These are phyloP conservation scores for Forsythia viridissima DNA, from an alignment of 257 asterid genomes.

Conservation along the genomic window DNA sequence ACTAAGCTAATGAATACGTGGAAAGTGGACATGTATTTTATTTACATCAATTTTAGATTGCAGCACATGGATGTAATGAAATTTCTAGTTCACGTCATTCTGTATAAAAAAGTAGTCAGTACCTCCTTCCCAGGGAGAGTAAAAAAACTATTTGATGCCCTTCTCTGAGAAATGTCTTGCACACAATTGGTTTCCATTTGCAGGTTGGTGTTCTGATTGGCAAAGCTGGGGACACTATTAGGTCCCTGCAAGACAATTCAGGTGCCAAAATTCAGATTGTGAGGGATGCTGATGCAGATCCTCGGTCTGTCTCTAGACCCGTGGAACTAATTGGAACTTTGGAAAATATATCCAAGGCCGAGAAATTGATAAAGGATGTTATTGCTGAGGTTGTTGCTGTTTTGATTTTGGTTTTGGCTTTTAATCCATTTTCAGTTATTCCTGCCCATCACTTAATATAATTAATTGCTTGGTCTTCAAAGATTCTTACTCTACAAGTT, in stretches of 20 bases:
- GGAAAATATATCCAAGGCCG: slow-evolving; percentile 76
- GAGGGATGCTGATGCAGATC: slow-evolving; percentile 95
- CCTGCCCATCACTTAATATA: neutral
- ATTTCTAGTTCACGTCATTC: neutral
- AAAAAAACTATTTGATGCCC: neutral
- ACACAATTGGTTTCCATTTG: neutral
- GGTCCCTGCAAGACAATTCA: slow-evolving; percentile 89
- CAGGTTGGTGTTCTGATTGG: slow-evolving; percentile 99
- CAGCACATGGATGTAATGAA: neutral
- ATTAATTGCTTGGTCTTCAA: neutral
- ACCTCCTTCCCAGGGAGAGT: neutral
- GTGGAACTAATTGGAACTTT: slow-evolving; percentile 84
- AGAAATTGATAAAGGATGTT: slow-evolving; percentile 81
- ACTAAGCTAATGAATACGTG: neutral
- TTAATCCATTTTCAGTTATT: neutral
- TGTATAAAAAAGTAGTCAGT: neutral
- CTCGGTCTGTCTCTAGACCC: slow-evolving; percentile 66
- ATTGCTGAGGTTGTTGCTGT: slow-evolving; percentile 75
- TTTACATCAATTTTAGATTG: neutral
- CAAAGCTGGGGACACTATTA: slow-evolving; percentile 93
- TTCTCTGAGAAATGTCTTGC: neutral
- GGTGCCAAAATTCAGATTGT: slow-evolving; percentile 98
- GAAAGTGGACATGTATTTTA: neutral
- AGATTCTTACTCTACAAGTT: neutral
- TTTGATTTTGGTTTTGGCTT: neutral